Conservation (phyloP, 495 filamentous ascomycete genomes). For the Aspergillus panamensis region DNA sequence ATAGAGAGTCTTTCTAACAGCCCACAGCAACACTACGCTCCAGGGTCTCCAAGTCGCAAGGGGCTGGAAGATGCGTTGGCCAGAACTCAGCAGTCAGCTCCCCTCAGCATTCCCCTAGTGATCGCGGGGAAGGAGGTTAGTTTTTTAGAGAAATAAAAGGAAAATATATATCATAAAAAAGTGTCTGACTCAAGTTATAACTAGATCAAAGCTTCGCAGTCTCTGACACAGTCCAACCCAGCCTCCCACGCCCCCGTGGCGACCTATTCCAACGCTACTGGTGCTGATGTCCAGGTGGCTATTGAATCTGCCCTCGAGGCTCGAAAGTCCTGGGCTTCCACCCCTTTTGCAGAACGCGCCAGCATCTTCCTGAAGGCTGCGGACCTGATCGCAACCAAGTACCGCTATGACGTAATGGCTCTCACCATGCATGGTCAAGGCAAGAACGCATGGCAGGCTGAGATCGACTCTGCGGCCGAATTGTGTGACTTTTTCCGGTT, state of each 20-base stretch:
- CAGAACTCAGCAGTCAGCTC: conserved; percentile 52
- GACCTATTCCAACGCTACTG: conserved; percentile 70
- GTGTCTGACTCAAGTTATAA: neutral
- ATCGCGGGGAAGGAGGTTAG: conserved; percentile 74
- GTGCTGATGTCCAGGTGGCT: conserved; percentile 66
- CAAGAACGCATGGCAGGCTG: conserved; percentile 95
- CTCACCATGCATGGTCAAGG: conserved; percentile 91
- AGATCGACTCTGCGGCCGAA: conserved; percentile 94
- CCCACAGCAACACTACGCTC: conserved; percentile 77
- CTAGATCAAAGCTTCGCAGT: conserved; percentile 37
- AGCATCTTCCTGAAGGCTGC: conserved; percentile 92
- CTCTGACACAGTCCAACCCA: conserved; percentile 65
- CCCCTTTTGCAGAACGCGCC: conserved; percentile 86
- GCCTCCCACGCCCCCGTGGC: conserved; percentile 73
- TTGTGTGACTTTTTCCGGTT: conserved; percentile 84
- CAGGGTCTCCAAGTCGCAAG: conserved; percentile 72
- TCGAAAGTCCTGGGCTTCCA: conserved; percentile 73
- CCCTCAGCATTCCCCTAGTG: conserved; percentile 71
- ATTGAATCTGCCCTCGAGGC: conserved; percentile 79
- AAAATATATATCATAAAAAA: neutral
- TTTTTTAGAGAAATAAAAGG: neutral
- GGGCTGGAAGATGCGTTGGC: conserved; percentile 68
- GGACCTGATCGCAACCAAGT: conserved; percentile 82
- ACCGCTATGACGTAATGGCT: conserved; percentile 90
- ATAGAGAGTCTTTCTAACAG: neutral